Conservation (phyloP, 164 flowering plant genomes). For the Dillenia turbinata region DNA sequence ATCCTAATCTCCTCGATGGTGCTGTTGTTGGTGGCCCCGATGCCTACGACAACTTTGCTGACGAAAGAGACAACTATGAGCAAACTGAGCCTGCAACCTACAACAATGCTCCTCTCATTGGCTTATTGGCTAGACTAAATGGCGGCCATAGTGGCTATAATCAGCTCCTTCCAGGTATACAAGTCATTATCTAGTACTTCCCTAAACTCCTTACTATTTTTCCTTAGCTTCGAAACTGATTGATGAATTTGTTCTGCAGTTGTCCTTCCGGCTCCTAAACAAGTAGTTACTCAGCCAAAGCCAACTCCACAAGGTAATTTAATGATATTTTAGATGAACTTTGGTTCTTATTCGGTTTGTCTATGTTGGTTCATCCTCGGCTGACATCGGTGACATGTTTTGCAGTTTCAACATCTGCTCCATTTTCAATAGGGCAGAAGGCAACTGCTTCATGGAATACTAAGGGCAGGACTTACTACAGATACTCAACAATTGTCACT, state of each 20-base stretch:
- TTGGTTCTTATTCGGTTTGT: background rate
- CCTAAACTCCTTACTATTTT: background rate
- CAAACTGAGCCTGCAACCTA: slow-evolving; percentile 98
- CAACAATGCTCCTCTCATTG: slow-evolving; percentile 93
- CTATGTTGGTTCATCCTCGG: too few species aligned
- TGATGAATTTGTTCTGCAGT: slow-evolving; percentile 21
- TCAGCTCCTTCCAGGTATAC: slow-evolving; percentile 84
- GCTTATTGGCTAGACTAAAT: slow-evolving; percentile 65
- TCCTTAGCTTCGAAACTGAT: background rate
- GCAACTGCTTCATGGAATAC: slow-evolving; percentile 54
- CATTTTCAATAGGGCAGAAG: slow-evolving; percentile 50
- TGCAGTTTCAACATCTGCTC: slow-evolving; percentile 40
- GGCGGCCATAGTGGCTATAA: slow-evolving; percentile 59
- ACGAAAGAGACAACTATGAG: slow-evolving; percentile 79
- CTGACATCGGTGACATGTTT: background rate
- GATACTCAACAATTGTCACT: slow-evolving; percentile 65
- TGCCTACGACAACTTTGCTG: slow-evolving; percentile 90
- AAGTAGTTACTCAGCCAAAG: slow-evolving; percentile 22
- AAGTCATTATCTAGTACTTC: background rate
- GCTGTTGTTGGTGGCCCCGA: slow-evolving; percentile 97
- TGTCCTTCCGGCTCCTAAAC: slow-evolving; percentile 30
- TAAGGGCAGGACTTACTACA: slow-evolving; percentile 65
- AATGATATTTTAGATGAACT: background rate
- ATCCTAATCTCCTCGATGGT: slow-evolving; percentile 80
- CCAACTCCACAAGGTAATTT: slow-evolving; percentile 38